Conservation (phyloP, 2,329 filamentous ascomycete species). For the Macrophomina tecta region DNA sequence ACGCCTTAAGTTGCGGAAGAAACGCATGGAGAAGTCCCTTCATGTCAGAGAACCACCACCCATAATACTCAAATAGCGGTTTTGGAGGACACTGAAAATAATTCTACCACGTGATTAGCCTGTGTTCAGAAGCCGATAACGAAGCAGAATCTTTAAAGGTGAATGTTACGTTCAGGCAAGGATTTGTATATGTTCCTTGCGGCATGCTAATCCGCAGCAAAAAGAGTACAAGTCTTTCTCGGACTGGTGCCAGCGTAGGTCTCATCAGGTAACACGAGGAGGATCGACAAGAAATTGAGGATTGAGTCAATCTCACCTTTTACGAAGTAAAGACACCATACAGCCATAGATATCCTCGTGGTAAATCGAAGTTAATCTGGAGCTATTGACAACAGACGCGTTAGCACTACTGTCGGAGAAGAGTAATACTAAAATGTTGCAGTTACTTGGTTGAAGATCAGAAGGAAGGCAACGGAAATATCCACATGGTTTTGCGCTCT, state of each 20-base stretch:
- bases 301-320: slow-evolving; percentile 1
- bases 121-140: neutral
- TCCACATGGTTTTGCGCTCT: slow-evolving; percentile 97
- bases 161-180: slow-evolving; percentile 13
- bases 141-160: neutral
- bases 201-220: slow-evolving; percentile 58
- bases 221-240: slow-evolving; percentile 61
- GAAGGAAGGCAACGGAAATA: slow-evolving; percentile 99
- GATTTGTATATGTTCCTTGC: slow-evolving; percentile 32
- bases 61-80: no score
- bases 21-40: no score
- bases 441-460: slow-evolving; percentile 61
- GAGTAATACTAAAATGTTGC: neutral
- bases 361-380: neutral
- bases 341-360: neutral
- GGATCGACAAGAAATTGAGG: neutral
- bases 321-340: neutral
- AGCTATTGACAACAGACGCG: neutral
- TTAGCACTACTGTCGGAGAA: slow-evolving; percentile 6
- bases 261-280: slow-evolving; percentile 55
- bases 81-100: no score
- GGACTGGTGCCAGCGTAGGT: slow-evolving; percentile 66
- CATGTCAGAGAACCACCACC: no score
- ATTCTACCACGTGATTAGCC: neutral
- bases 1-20: no score